Conservation (phyloP, 371 early-diverging fungal genomes). For the Mucor saturninus region DNA sequence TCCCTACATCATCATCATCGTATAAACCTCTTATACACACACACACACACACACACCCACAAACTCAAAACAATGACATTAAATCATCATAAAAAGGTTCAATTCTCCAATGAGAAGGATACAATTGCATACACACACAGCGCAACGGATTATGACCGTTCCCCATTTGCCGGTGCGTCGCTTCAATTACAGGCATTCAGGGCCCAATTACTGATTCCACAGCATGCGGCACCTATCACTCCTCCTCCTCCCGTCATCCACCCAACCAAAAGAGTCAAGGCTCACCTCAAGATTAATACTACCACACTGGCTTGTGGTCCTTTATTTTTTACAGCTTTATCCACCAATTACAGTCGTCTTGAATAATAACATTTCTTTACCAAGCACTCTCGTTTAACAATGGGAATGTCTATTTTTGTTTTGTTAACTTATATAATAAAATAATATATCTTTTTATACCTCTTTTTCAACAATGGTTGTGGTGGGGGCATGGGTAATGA, state of each 20-base stretch:
- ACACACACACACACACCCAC: no score
- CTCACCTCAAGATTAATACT: background rate
- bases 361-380: background rate
- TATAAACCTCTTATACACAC: no score
- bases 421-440: background rate
- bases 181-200: background rate
- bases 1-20: no score
- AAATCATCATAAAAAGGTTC: conserved; percentile 14
- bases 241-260: no score
- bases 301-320: background rate
- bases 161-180: conserved; percentile 12
- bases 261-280: no score
- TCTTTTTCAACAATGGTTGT: background rate
- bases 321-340: conserved; percentile 4
- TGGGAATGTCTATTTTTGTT: background rate
- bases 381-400: conserved; percentile 21
- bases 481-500: background rate
- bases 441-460: background rate
- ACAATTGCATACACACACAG: conserved; percentile 25
- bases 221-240: background rate
- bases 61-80: background rate
- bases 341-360: background rate
- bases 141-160: conserved; percentile 27
- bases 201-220: background rate
- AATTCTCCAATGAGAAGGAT: conserved; percentile 12